Percentiles rank a stretch among this genome's conserved stretches.
Evolutionary conservation across 2,329 filamentous ascomycete genomes (phyloP).

Genomic region (Paraphaeosphaeria sporulosa): DNA sequence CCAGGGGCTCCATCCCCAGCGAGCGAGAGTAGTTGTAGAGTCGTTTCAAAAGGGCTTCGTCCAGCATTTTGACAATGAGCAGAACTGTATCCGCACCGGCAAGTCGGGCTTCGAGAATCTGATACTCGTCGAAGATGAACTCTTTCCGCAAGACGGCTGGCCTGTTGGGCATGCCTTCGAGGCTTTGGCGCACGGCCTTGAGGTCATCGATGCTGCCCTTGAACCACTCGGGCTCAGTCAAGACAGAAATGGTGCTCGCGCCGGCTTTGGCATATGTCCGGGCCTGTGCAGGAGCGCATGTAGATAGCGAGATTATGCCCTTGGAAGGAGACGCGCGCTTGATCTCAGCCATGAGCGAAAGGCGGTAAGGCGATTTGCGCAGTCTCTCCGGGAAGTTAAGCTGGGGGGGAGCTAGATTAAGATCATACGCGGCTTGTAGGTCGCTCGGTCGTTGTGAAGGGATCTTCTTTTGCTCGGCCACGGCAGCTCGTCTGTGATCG

Average conservation of each 20-base stretch:
- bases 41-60: slow-evolving; percentile 72
- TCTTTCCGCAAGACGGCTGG: slow-evolving; percentile 94
- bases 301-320: slow-evolving; percentile 86
- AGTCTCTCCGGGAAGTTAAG: slow-evolving; percentile 82
- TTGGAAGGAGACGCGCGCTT: slow-evolving; percentile 97
- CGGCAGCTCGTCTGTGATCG: slow-evolving; percentile 75
- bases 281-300: slow-evolving; percentile 89
- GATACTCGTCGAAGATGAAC: slow-evolving; percentile 97
- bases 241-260: slow-evolving; percentile 96
- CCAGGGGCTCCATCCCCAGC: slow-evolving; percentile 95
- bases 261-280: slow-evolving; percentile 91
- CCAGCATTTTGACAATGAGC: slow-evolving; percentile 98
- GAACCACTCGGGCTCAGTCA: slow-evolving; percentile 99
- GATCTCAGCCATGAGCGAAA: slow-evolving; percentile 97
- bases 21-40: slow-evolving; percentile 89
- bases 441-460: slow-evolving; percentile 85
- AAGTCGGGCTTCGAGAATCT: slow-evolving; percentile 91
- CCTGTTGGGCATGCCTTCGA: slow-evolving; percentile 90
- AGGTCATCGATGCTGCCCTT: slow-evolving; percentile 97
- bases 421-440: slow-evolving; percentile 83
- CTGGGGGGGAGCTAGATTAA: slow-evolving; percentile 84
- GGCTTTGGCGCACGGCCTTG: slow-evolving; percentile 81
- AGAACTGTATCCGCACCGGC: slow-evolving; percentile 94
- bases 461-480: slow-evolving; percentile 81
- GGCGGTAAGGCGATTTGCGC: slow-evolving; percentile 80